Evolutionary conservation across 805 yeast species (phyloP), one percentile per base, ranked within the genome.

Genomic region (Wickerhamiella lipophila): DNA sequence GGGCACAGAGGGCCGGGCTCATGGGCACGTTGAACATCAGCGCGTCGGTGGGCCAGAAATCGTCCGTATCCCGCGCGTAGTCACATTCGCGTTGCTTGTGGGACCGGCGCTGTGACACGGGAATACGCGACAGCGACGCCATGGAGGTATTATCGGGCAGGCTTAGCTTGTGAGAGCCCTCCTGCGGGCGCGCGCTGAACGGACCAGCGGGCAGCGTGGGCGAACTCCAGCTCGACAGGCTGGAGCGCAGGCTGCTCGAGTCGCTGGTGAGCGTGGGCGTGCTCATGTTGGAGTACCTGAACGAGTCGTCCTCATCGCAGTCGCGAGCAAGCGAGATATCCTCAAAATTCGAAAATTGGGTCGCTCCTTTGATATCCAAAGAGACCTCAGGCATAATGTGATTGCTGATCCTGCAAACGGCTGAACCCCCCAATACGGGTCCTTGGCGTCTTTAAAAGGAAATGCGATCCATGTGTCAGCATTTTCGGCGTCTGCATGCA

Each of bases 21-120:
- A 77, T 63, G 2, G 87, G 87, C 16, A 81, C 82, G 55, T 81
- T 79, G 63, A 68, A 80, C 51, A 79, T 73, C 19, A 73, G 68
- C 19, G 71, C 63, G 49, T 73, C 73, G 39, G 71, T 76, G 1
- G 78, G 78, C 38, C 76, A 63, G 50, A 75, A 74, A 51, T 75
- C 77, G 54, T 77, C 81, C 15, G 74, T 76, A 42, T 67, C 72
- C 15, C 64, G 61, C 35, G 63, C 69, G 49, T 53, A 60, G 12
- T 60, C 62, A 35, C 46, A 32, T 50, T 64, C 67, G 22, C 66
- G 59, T 52, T 64, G 65, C 40, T 56, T 58, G 15, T 58, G 51
- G 13, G 47, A 26, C 25, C 51, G 38, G 35, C 34, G 32, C 27
- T 49, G 44, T 13, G 19, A 21, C 30, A 52, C 39, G 6, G 57